phyloP scores from a whole-genome alignment of 352 stramenopile species.

The Pythium phragmiticola region DNA sequence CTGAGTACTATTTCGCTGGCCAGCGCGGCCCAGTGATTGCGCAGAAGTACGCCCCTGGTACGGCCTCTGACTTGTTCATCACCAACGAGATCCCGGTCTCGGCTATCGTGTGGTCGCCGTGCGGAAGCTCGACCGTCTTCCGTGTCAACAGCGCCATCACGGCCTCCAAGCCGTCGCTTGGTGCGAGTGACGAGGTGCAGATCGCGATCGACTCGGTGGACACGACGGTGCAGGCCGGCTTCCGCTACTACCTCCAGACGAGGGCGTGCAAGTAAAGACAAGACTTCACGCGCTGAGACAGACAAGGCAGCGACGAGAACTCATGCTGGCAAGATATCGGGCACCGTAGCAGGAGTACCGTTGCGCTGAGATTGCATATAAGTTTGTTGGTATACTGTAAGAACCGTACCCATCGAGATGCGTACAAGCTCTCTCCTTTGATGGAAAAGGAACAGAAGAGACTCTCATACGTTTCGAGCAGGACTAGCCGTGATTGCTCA shows the following conservation, averaged over 20 bases:
- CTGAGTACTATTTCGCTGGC: constrained; percentile 62
- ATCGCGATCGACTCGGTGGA: constrained; percentile 54
- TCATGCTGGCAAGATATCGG: no score
- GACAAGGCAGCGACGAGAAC: no score
- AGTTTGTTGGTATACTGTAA: no score
- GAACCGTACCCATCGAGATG: not conserved
- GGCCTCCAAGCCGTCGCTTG: constrained; percentile 30
- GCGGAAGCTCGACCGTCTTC: constrained; percentile 48
- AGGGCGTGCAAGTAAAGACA: constrained; percentile 22
- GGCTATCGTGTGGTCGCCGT: constrained; percentile 53
- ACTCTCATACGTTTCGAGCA: no score
- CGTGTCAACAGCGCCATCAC: constrained; percentile 52
- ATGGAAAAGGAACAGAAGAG: no score
- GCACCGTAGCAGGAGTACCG: no score
- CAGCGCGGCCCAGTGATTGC: constrained; percentile 32
- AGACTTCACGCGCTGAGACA: not conserved
- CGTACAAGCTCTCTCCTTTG: not conserved
- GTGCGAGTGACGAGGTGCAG: constrained; percentile 37
- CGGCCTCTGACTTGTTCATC: constrained; percentile 43
- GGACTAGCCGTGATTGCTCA: no score
- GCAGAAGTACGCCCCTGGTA: constrained; percentile 32
- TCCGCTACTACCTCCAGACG: constrained; percentile 50
- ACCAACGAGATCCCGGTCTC: constrained; percentile 42
- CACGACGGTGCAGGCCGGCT: constrained; percentile 43
- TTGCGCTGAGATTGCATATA: no score